Base-by-base conservation (phyloP, 306 rosid species). In the Cajanus cajan region DNA sequence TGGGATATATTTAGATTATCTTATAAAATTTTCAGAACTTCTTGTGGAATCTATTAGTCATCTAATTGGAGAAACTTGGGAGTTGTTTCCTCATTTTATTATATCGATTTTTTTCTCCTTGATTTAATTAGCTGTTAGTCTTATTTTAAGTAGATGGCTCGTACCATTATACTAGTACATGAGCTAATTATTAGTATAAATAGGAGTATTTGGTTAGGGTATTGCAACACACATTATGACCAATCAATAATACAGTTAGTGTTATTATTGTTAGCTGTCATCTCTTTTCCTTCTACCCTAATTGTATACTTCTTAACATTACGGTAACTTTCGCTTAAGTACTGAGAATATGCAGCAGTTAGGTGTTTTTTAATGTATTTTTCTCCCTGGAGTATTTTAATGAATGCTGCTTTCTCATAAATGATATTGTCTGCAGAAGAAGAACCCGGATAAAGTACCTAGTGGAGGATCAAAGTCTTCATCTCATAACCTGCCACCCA, bases 351-450 rank as follows among this genome's bases (percentile, higher is more conserved):
- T 76, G 16, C 45, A 16, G 78, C 21, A 77, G 44, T 36, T 43
- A 65, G 6, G 43, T 81, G 31, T 28, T 59, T 1, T 73, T 7
- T 39, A 69, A 15, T 80, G 33, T 55, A 16, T 65, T 76, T 77
- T 70, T 66, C 4, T 37, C 41, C n/a, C 8, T 47, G 28, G 50
- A 57, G 28, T 52, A 24, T 57, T 52, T 61, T 51, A 8, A 18
- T 75, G 21, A 65, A 45, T 67, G 59, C 37, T 67, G 44, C 16
- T 58, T 71, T 68, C 71, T 77, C 75, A 68, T 78, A 76, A 36
- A 87, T 76, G 68, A 76, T 64, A 74, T 65, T 73, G 39, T 78
- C 43, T 79, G 84, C 89, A 88, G 93, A 86, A 65, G 80, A 91
- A 88, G 68, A 85, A 64, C 59, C 71, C 80, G 84, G 81, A 77